Percentiles rank a stretch among this genome's conserved stretches.
These are phyloP conservation scores for Cynanchum wilfordii DNA, from an alignment of 257 asterid species.

Conservation along the genomic window DNA sequence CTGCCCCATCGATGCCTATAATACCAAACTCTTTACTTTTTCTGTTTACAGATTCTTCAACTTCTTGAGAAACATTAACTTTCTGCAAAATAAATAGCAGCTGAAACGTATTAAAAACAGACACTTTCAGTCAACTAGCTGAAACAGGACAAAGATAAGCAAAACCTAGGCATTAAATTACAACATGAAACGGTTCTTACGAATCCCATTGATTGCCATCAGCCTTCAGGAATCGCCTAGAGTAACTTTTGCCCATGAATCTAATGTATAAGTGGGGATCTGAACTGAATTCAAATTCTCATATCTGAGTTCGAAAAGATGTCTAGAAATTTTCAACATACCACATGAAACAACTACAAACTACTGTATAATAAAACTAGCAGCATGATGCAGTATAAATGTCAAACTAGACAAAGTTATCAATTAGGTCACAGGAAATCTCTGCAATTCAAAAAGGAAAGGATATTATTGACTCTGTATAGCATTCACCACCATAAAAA, in stretches of 20 bases:
- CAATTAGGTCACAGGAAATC: not conserved
- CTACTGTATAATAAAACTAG: slow-evolving; percentile 19
- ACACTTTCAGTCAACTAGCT: slow-evolving; percentile 16
- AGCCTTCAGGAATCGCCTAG: slow-evolving; percentile 65
- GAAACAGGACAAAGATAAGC: slow-evolving; percentile 16
- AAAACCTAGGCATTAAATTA: slow-evolving; percentile 23
- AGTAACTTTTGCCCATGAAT: slow-evolving; percentile 55
- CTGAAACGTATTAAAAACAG: slow-evolving; percentile 9
- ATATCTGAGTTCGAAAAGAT: slow-evolving; percentile 31
- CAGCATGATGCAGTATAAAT: slow-evolving; percentile 11
- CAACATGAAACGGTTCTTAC: slow-evolving; percentile 61
- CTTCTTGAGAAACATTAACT: slow-evolving; percentile 16
- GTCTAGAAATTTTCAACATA: slow-evolving; percentile 29
- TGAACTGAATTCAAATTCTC: slow-evolving; percentile 36
- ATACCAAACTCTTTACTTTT: slow-evolving; percentile 21
- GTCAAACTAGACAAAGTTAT: not conserved
- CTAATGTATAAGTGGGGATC: slow-evolving; percentile 39
- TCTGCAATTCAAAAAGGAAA: not conserved
- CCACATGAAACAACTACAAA: slow-evolving; percentile 18
- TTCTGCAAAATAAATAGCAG: slow-evolving; percentile 38
- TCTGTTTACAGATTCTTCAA: slow-evolving; percentile 10
- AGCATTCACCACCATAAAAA: not conserved
- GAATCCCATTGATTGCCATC: slow-evolving; percentile 71
- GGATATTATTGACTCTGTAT: not conserved
- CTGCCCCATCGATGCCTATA: slow-evolving; percentile 25